phyloP scores from a whole-genome alignment of 2,329 filamentous ascomycete genomes.

The Amauroascus verrucosus region DNA sequence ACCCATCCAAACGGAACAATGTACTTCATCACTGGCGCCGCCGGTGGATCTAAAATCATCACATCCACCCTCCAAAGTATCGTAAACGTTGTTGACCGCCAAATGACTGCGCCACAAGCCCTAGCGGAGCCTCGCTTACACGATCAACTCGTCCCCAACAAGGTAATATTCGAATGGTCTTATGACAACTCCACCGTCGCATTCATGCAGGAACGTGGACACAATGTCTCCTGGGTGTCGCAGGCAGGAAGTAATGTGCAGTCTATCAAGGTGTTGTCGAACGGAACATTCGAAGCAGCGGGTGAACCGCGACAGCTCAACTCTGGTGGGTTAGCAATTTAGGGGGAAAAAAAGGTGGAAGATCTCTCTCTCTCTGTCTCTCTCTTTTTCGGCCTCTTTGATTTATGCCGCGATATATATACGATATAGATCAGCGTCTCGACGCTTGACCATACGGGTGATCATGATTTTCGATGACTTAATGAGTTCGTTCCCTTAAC shows the following conservation, averaged over 20 bases:
- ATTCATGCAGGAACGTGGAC: slow-evolving; percentile 54
- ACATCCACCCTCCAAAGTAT: slow-evolving; percentile 65
- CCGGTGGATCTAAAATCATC: slow-evolving; percentile 75
- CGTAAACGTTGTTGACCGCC: slow-evolving; percentile 60
- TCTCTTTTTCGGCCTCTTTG: too few species aligned
- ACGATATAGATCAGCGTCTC: too few species aligned
- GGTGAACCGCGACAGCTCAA: slow-evolving; percentile 64
- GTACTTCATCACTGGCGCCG: slow-evolving; percentile 61
- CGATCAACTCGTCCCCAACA: slow-evolving; percentile 69
- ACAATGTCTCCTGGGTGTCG: slow-evolving; percentile 61
- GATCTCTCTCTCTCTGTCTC: neutral
- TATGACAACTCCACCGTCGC: slow-evolving; percentile 57
- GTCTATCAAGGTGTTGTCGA: slow-evolving; percentile 49
- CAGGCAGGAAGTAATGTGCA: slow-evolving; percentile 60
- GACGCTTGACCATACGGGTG: too few species aligned
- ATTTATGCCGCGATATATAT: neutral
- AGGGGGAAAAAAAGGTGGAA: neutral
- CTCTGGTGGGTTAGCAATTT: slow-evolving; percentile 53
- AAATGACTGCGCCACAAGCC: slow-evolving; percentile 50
- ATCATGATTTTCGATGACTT: too few species aligned
- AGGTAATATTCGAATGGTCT: slow-evolving; percentile 54
- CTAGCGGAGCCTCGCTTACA: slow-evolving; percentile 61
- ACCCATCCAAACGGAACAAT: slow-evolving; percentile 56
- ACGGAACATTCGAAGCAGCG: slow-evolving; percentile 67
- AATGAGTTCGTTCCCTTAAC: too few species aligned